Conservation (phyloP, 495 filamentous ascomycete genomes). For the Xylaria intraflava region DNA sequence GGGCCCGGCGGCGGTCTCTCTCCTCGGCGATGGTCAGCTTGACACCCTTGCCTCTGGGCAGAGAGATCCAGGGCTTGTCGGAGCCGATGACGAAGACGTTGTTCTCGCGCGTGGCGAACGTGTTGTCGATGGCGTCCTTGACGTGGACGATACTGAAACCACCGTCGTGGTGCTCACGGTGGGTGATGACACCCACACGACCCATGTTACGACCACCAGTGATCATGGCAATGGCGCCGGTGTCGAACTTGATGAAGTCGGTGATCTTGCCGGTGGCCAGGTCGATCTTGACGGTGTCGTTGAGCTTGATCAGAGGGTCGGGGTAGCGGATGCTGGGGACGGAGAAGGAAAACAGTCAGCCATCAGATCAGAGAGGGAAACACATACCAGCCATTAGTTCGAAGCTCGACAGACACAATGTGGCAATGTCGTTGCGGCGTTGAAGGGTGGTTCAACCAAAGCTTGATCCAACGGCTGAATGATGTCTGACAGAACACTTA, state of each 20-base stretch:
- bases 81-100: conserved; percentile 98
- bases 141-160: conserved; percentile 99
- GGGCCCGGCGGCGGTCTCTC: conserved; percentile 88
- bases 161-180: conserved; percentile 99
- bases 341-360: conserved; percentile 34
- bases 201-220: conserved; percentile 99
- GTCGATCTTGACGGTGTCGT: conserved; percentile 99
- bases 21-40: conserved; percentile 98
- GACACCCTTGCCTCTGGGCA: conserved; percentile 99
- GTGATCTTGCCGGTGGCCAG: conserved; percentile 91
- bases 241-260: conserved; percentile 96
- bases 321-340: conserved; percentile 88
- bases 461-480: conserved; percentile 99
- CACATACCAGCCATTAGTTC: conserved; percentile 44
- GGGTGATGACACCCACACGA: conserved; percentile 99
- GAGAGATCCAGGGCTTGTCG: conserved; percentile 97
- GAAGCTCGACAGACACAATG: conserved; percentile 22
- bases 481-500: conserved; percentile 88
- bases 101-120: conserved; percentile 94
- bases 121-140: conserved; percentile 99
- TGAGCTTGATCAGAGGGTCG: conserved; percentile 95
- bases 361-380: conserved; percentile 18
- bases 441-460: conserved; percentile 63
- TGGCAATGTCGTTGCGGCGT: conserved; percentile 10
- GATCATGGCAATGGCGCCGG: conserved; percentile 92